Evolutionary conservation across 1,139 yeast genomes (phyloP), one percentile per base, ranked within the genome.

Genomic region (Ogataea hybrid): DNA sequence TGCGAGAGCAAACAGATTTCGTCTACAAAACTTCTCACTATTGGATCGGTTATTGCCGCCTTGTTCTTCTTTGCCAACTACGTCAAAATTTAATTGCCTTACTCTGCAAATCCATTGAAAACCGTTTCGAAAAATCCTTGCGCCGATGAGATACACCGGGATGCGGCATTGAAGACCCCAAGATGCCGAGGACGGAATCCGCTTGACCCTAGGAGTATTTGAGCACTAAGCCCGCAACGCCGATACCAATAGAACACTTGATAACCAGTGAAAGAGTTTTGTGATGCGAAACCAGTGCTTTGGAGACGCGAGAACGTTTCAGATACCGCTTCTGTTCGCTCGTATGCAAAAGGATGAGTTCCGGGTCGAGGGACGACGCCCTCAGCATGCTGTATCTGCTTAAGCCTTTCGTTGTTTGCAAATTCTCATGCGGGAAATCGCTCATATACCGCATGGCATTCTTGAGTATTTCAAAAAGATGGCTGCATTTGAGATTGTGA

Each of bases 381-480:
- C 49, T 56, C 25, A 60, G 45, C 27, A 49, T 51, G 4, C 64
- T 60, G 36, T 47, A 56, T 14, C 41, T 49, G 4, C 70, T 57
- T 1, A 62, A 47, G 1, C 60, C 41, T 10, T 40, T 38, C 28
- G 47, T 46, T 2, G 43, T 11, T 6, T 36, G 39, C n/a, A 63
- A 33, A 5, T 31, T 22, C 0, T 18, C 11, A 6, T 56, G 44
- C 1, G 73, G 73, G 41, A 52, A 62, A 2, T 49, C 48, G 15
- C 63, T 61, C 37, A 67, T 57, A 33, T 70, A 59, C 3, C 40
- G 37, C 16, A 59, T 54, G 2, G 81, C 63, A 27, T 56, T 47
- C 40, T 63, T 62, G 28, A 76, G 51, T n/a, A 76, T 68, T 32
- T 59, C 59, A 25, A 59, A 60, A 28, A 75, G 50, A 30, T 67